These are phyloP conservation scores for Phialophora macrospora DNA, from an alignment of 2,329 filamentous ascomycete species.

Conservation along the genomic window DNA sequence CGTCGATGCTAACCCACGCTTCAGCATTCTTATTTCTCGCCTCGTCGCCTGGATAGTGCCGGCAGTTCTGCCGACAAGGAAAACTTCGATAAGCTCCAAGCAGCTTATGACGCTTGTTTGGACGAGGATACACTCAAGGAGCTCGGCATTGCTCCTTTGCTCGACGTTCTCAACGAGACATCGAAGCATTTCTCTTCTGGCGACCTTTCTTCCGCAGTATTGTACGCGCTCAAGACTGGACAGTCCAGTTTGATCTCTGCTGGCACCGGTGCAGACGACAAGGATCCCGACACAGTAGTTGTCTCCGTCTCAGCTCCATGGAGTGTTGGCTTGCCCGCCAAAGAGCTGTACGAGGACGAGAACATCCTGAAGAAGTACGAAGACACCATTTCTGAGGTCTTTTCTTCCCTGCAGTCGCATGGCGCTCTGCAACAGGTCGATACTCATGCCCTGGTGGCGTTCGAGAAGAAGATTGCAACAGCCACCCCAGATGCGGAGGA, in stretches of 20 bases:
- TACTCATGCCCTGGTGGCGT: slow-evolving; percentile 55
- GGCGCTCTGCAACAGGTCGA: slow-evolving; percentile 40
- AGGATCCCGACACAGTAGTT: slow-evolving; percentile 60
- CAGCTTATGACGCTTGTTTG: slow-evolving; percentile 69
- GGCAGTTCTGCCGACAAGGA: slow-evolving; percentile 46
- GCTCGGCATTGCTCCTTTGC: slow-evolving; percentile 62
- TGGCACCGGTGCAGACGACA: slow-evolving; percentile 54
- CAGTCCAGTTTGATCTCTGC: slow-evolving; percentile 45
- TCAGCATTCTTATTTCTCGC: slow-evolving; percentile 36
- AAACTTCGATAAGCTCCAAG: slow-evolving; percentile 70
- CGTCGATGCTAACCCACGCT: slow-evolving; percentile 36
- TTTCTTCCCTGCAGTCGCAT: slow-evolving; percentile 46
- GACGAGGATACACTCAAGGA: slow-evolving; percentile 63
- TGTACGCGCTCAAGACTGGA: slow-evolving; percentile 47
- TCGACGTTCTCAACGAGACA: slow-evolving; percentile 58
- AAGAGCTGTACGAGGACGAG: slow-evolving; percentile 64
- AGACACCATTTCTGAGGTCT: slow-evolving; percentile 49
- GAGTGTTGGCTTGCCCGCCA: slow-evolving; percentile 64
- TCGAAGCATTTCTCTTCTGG: slow-evolving; percentile 47
- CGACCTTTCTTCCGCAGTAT: slow-evolving; percentile 44
- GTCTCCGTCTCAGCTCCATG: slow-evolving; percentile 53
- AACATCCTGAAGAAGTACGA: slow-evolving; percentile 60
- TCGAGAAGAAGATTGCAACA: slow-evolving; percentile 66
- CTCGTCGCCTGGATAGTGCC: slow-evolving; percentile 17
- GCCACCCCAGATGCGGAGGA: slow-evolving; percentile 64